These are phyloP conservation scores for Marasmius fiardii DNA, from an alignment of 1,284 basidiomycete genomes.

Conservation along the genomic window DNA sequence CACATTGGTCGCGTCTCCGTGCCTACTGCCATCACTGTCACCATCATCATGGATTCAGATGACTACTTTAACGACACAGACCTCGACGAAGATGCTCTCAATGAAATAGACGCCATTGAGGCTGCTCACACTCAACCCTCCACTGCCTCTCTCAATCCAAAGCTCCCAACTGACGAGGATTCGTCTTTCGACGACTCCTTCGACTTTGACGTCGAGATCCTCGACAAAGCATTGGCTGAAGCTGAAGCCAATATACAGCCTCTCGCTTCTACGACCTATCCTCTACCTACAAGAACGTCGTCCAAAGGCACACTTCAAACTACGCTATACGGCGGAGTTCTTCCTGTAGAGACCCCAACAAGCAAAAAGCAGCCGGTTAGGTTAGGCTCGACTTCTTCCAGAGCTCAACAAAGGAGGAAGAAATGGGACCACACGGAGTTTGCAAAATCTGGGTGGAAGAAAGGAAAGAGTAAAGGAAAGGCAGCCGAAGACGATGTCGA, in stretches of 20 bases:
- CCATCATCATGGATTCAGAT: slow-evolving; percentile 58
- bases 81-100: slow-evolving; percentile 45
- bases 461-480: slow-evolving; percentile 42
- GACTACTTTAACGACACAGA: slow-evolving; percentile 61
- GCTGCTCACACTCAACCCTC: slow-evolving; percentile 40
- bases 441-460: slow-evolving; percentile 70
- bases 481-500: slow-evolving; percentile 45
- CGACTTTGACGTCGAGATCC: slow-evolving; percentile 45
- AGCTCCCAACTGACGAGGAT: slow-evolving; percentile 12
- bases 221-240: slow-evolving; percentile 51
- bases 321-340: slow-evolving; percentile 59
- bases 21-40: background rate
- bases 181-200: slow-evolving; percentile 38
- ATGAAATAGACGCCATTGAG: slow-evolving; percentile 68
- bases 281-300: slow-evolving; percentile 30
- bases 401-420: slow-evolving; percentile 60
- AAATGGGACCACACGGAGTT: slow-evolving; percentile 86
- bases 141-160: slow-evolving; percentile 15
- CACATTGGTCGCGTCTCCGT: background rate
- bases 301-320: slow-evolving; percentile 51
- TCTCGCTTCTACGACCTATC: slow-evolving; percentile 31
- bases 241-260: slow-evolving; percentile 32
- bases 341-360: slow-evolving; percentile 31
- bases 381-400: slow-evolving; percentile 29
- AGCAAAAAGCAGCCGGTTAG: slow-evolving; percentile 30